Conservation (phyloP, 441 rosid species). For the Populus trichocarpa region DNA sequence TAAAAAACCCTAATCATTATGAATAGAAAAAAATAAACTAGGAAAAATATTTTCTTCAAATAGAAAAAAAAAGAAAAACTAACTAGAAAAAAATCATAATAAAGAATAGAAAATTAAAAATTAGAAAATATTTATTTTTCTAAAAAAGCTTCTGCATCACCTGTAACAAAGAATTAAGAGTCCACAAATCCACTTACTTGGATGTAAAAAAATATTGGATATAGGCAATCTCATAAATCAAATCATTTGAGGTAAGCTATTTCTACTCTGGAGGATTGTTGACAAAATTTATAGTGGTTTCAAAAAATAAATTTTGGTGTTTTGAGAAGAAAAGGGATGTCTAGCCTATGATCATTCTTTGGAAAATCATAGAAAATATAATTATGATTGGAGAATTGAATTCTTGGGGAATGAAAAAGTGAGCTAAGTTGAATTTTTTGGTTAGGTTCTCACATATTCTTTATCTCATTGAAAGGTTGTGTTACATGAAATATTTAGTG, state of each 20-base stretch:
- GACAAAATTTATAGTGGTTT: neutral
- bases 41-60: too few relatives aligned
- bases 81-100: too few relatives aligned
- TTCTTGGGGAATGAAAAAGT: neutral
- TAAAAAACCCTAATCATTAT: too few relatives aligned
- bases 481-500: neutral
- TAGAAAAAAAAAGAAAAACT: too few relatives aligned
- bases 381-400: neutral
- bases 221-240: neutral
- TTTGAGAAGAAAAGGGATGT: neutral
- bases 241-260: neutral
- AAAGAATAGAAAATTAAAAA: too few relatives aligned
- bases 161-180: neutral
- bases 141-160: too few relatives aligned
- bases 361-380: neutral
- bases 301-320: neutral
- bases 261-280: neutral
- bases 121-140: too few relatives aligned
- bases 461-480: neutral
- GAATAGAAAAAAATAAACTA: too few relatives aligned
- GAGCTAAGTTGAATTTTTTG: neutral
- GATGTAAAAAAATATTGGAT: neutral
- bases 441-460: neutral
- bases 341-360: neutral
- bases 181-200: too few relatives aligned